Evolutionary conservation across 148 eudicot species (phyloP).

Genomic region (Simmondsia chinensis): DNA sequence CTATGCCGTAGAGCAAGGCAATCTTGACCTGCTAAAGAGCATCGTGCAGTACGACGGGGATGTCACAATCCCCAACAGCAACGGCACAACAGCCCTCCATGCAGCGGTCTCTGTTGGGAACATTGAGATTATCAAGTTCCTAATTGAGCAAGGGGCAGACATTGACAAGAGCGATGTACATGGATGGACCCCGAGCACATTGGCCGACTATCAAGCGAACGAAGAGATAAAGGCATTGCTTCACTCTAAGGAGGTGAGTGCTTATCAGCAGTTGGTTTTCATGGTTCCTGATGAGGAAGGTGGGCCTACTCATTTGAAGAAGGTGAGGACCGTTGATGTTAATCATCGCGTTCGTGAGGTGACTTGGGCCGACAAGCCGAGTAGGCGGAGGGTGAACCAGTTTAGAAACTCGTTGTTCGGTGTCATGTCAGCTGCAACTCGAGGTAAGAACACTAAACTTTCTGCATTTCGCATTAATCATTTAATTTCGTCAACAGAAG

Average conservation of each 20-base stretch:
- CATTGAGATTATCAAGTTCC: conserved; percentile 42
- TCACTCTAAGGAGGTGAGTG: conserved; percentile 17
- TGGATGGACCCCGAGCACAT: conserved; percentile 58
- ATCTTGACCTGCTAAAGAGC: conserved; percentile 41
- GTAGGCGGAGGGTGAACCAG: conserved; percentile 48
- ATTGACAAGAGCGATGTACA: conserved; percentile 33
- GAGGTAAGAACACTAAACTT: conserved; percentile 19
- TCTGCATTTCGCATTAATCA: conserved; percentile 13
- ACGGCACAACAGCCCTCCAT: conserved; percentile 56
- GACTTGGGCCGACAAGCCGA: too few relatives aligned
- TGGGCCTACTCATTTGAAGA: conserved; percentile 25
- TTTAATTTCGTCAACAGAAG: too few relatives aligned
- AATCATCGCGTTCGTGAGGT: conserved; percentile 14
- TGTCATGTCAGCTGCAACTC: conserved; percentile 51
- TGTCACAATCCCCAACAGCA: conserved; percentile 20
- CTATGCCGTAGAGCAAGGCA: conserved; percentile 45
- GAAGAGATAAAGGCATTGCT: conserved; percentile 47
- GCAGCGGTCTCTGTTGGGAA: conserved; percentile 71
- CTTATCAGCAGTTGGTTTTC: conserved; percentile 12
- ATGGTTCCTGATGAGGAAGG: conserved; percentile 25
- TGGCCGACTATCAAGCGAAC: conserved; percentile 79
- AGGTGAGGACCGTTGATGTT: conserved; percentile 11
- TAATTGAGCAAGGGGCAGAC: conserved; percentile 43
- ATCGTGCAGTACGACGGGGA: conserved; percentile 46
- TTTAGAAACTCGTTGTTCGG: conserved; percentile 82